Percentiles rank a stretch among this genome's conserved stretches.
Conservation (phyloP, 768 basidiomycete genomes). For the Coprinellus micaceus region DNA sequence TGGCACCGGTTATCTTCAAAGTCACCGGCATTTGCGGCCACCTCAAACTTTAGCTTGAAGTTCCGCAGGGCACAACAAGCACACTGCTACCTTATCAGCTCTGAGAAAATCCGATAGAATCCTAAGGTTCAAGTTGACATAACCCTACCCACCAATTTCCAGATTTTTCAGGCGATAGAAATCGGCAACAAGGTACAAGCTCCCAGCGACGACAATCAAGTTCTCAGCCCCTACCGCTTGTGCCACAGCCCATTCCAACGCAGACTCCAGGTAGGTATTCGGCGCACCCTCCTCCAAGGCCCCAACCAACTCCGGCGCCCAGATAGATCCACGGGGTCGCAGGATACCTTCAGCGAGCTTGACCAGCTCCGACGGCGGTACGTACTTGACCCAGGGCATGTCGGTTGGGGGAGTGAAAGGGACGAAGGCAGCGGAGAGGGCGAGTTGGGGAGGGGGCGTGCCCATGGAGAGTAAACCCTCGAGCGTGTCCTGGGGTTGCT, state of each 20-base stretch:
- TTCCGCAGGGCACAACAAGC: too few relatives aligned
- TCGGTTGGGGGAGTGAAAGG: conserved; percentile 75
- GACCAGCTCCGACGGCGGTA: conserved; percentile 48
- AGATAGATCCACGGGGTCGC: too few relatives aligned
- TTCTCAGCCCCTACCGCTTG: conserved; percentile 25
- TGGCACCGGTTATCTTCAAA: too few relatives aligned
- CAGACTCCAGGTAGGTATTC: conserved; percentile 23
- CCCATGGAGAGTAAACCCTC: too few relatives aligned
- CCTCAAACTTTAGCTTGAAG: too few relatives aligned
- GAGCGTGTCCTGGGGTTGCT: conserved; percentile 71
- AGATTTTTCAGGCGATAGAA: conserved; percentile 58
- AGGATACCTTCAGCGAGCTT: background rate
- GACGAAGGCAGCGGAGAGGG: conserved; percentile 46
- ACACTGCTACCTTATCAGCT: too few relatives aligned
- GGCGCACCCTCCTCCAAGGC: background rate
- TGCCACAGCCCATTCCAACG: conserved; percentile 47
- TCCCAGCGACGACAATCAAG: conserved; percentile 81
- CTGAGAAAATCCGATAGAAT: too few relatives aligned
- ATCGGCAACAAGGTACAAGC: conserved; percentile 92
- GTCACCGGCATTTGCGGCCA: too few relatives aligned
- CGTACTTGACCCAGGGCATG: conserved; percentile 91
- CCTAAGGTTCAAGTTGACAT: too few relatives aligned
- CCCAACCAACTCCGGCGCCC: conserved; percentile 22
- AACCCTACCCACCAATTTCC: too few relatives aligned
- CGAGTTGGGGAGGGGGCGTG: too few relatives aligned